Conservation (phyloP, 371 early-diverging fungal species). For the Umbelopsis sp. region DNA sequence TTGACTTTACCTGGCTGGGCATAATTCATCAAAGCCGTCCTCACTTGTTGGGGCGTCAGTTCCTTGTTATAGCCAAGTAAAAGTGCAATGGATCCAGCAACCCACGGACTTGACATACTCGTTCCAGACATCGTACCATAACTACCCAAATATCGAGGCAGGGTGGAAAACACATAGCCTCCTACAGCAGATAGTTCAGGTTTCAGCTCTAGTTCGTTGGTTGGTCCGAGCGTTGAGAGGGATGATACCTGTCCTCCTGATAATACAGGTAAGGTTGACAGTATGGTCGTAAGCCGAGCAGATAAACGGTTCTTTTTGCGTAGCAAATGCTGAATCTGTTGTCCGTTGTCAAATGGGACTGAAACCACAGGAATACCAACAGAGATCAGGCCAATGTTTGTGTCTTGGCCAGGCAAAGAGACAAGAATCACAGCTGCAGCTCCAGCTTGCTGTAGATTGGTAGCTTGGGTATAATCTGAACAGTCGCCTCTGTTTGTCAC, state of each 20-base stretch:
- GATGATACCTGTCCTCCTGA: slow-evolving; percentile 25
- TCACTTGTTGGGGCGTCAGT: slow-evolving; percentile 28
- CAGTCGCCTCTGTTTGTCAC: slow-evolving; percentile 70
- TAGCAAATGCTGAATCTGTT: background rate
- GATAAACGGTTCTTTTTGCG: background rate
- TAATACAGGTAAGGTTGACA: background rate
- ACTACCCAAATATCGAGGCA: slow-evolving; percentile 36
- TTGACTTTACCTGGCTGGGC: slow-evolving; percentile 38
- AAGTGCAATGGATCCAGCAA: slow-evolving; percentile 66
- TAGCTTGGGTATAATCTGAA: slow-evolving; percentile 36
- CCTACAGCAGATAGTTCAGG: slow-evolving; percentile 73
- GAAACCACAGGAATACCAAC: slow-evolving; percentile 13
- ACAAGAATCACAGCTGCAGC: slow-evolving; percentile 62
- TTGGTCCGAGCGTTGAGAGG: slow-evolving; percentile 52
- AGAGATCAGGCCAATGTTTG: background rate
- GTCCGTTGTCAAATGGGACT: background rate
- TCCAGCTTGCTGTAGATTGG: slow-evolving; percentile 61
- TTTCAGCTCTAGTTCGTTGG: slow-evolving; percentile 47
- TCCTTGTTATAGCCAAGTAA: slow-evolving; percentile 38
- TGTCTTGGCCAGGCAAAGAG: background rate
- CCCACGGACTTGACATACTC: slow-evolving; percentile 66
- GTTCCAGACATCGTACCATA: slow-evolving; percentile 72
- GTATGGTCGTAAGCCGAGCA: background rate
- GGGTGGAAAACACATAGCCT: slow-evolving; percentile 69
- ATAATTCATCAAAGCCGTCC: slow-evolving; percentile 34